These are phyloP conservation scores for Aspergillus kassunensis DNA, from an alignment of 495 filamentous ascomycete species.

Conservation along the genomic window DNA sequence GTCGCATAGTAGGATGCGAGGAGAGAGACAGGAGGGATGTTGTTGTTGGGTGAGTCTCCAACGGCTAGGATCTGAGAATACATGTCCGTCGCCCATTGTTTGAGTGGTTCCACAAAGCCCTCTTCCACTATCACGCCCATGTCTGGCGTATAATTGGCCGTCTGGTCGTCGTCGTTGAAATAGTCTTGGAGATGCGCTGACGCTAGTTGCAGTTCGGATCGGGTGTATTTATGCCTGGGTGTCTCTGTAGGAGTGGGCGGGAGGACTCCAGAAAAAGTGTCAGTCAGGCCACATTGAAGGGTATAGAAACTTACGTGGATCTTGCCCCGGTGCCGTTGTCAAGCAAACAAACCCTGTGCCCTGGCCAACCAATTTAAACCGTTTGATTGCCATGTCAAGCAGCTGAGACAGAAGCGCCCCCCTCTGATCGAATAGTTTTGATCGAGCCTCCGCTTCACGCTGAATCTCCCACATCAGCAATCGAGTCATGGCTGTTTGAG, in stretches of 20 bases:
- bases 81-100: conserved; percentile 36
- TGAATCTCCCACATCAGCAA: conserved; percentile 45
- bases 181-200: conserved; percentile 42
- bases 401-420: conserved; percentile 27
- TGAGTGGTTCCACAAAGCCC: conserved; percentile 30
- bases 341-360: conserved; percentile 33
- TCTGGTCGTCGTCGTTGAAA: conserved; percentile 41
- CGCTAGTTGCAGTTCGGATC: conserved; percentile 38
- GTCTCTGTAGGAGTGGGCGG: conserved; percentile 30
- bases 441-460: conserved; percentile 31
- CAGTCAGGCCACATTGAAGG: too few species aligned
- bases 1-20: conserved; percentile 38
- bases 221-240: conserved; percentile 38
- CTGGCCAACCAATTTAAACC: conserved; percentile 25
- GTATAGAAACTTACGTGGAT: conserved; percentile 40
- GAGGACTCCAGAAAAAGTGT: conserved; percentile 13
- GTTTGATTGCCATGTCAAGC: conserved; percentile 23
- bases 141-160: conserved; percentile 31
- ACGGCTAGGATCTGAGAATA: conserved; percentile 40
- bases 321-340: conserved; percentile 31
- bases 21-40: conserved; percentile 28
- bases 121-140: conserved; percentile 30
- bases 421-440: conserved; percentile 23
- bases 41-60: conserved; percentile 29
- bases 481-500: conserved; percentile 38